Base-by-base conservation (phyloP, 441 rosid species). In the Gossypium lobatum region DNA sequence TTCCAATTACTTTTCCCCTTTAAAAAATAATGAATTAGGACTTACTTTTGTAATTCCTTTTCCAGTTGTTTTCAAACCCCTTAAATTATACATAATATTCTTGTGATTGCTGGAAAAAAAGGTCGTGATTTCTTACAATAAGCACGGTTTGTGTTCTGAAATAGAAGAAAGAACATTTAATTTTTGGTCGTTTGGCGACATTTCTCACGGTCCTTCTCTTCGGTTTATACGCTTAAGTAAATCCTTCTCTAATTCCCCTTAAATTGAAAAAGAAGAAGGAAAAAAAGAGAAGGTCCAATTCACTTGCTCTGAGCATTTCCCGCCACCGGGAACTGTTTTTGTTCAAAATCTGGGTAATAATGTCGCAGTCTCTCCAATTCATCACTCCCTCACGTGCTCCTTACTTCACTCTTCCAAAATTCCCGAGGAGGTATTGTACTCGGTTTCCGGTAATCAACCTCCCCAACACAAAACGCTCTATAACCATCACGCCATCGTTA, bases 301-400 rank as follows among this genome's bases (percentile, higher is more conserved):
- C 50, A 20, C 18, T 59, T 58, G 66, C 70, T 70, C 52, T 62
- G 16, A 18, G 31, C 13, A 17, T 57, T 68, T 55, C 55, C 37
- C 59, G 37, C 67, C 46, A 20, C 71, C 50, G 57, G 16, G 23
- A 50, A 34, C 50, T 37, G n/a, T 74, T 64, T 37, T 31, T n/a
- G 46, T 54, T 68, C 54, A 39, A 39, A 1, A 7, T 39, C 45
- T 73, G 69, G 25, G 64, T 48, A 42, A 73, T 77, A 53, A 92
- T 92, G 97, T 80, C 93, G 59, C 97, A 83, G 63, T 87, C 97
- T 1, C 88, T 94, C 76, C 88, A 87, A 6, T 77, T 89, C 78
- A 84, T 87, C 77, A 60, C 88, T 75, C 79, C 78, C 4, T 71
- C 83, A 21, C 85, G 82, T 60, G 72, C 85, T 53, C 83, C 86